These are phyloP conservation scores for Phytophthora europaea DNA, from an alignment of 352 stramenopile species.

Conservation along the genomic window DNA sequence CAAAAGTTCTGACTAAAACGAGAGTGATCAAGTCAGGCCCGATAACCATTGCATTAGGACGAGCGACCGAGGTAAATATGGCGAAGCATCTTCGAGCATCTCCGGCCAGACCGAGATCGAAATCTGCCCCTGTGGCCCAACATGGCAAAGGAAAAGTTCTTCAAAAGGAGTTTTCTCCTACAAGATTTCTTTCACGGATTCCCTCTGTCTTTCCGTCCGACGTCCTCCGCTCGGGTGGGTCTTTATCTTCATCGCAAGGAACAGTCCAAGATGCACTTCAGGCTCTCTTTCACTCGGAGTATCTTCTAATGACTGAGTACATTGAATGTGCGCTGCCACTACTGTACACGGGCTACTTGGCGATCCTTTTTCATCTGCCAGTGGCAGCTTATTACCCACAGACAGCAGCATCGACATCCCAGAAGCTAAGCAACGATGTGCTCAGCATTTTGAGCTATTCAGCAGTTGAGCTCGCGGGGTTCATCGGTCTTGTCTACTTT, in stretches of 20 bases:
- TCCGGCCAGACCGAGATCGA: neutral
- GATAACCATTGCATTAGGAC: neutral
- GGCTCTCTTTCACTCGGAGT: conserved; percentile 43
- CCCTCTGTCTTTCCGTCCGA: conserved; percentile 2
- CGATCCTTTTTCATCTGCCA: conserved; percentile 34
- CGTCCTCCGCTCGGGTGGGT: neutral
- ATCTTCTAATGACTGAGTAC: conserved; percentile 38
- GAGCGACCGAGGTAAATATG: neutral
- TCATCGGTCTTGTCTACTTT: conserved; percentile 23
- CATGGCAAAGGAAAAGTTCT: neutral
- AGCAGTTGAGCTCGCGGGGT: conserved; percentile 23
- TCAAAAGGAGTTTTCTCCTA: neutral
- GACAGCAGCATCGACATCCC: conserved; percentile 12
- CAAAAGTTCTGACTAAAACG: neutral
- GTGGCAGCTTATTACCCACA: conserved; percentile 39
- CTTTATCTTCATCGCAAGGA: neutral
- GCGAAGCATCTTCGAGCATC: no score
- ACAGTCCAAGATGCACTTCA: conserved; percentile 23
- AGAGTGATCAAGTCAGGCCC: neutral
- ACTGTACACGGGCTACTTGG: conserved; percentile 33
- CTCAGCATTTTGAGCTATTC: conserved; percentile 28
- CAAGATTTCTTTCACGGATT: conserved; percentile 10
- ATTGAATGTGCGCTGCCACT: conserved; percentile 42
- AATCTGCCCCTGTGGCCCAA: neutral
- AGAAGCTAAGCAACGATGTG: conserved; percentile 16